phyloP scores from a whole-genome alignment of 1,139 yeast species.

The Candida sojae region DNA sequence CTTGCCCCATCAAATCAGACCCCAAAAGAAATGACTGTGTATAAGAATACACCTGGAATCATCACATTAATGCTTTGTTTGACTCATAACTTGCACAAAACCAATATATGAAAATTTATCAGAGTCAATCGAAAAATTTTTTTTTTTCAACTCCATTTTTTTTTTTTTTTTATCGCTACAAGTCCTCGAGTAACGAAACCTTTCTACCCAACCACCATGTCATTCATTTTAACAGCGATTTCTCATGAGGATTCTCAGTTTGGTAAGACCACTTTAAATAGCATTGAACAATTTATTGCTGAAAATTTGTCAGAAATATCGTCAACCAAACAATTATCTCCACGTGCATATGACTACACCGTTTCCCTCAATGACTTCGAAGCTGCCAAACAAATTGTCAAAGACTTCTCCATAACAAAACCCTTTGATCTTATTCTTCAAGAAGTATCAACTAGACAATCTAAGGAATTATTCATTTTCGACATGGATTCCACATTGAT shows the following conservation, averaged over 20 bases:
- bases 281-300: conserved; percentile 3
- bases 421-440: conserved; percentile 39
- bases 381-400: conserved; percentile 11
- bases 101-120: background rate
- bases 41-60: too few species aligned
- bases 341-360: conserved; percentile 22
- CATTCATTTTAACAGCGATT: conserved; percentile 21
- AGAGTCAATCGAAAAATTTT: background rate
- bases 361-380: conserved; percentile 8
- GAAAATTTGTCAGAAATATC: conserved; percentile 3
- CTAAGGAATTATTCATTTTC: conserved; percentile 75
- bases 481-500: conserved; percentile 98
- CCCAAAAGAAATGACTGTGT: too few species aligned
- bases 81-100: background rate
- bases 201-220: conserved; percentile 1
- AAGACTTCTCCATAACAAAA: conserved; percentile 14
- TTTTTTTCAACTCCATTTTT: background rate
- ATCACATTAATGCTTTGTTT: too few species aligned
- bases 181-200: background rate
- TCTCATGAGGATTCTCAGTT: conserved; percentile 15
- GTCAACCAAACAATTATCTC: conserved; percentile 14
- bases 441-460: conserved; percentile 30
- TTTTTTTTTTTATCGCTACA: background rate
- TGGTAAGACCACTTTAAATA: background rate
- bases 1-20: too few species aligned